Evolutionary conservation across 805 yeast genomes (phyloP).

Genomic region (Wickerhamomyces hampshirensis): DNA sequence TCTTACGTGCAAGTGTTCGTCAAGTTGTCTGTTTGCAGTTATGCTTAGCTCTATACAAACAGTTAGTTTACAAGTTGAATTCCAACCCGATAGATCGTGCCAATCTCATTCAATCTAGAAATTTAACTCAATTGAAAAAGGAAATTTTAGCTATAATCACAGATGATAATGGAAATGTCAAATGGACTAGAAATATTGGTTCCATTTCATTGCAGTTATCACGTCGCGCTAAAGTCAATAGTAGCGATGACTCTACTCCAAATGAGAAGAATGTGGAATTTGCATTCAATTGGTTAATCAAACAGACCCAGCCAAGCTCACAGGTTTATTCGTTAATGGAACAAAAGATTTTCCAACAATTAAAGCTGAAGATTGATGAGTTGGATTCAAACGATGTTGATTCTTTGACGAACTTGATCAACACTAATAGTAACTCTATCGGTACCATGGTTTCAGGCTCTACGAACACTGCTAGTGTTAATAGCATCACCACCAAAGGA

Average conservation of each 20-base stretch:
- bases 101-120: slow-evolving; percentile 31
- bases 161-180: slow-evolving; percentile 80
- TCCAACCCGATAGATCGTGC: slow-evolving; percentile 21
- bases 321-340: slow-evolving; percentile 76
- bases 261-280: slow-evolving; percentile 36
- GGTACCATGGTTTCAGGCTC: slow-evolving; percentile 11
- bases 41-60: slow-evolving; percentile 69
- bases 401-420: slow-evolving; percentile 6
- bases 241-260: slow-evolving; percentile 26
- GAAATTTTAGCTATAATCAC: slow-evolving; percentile 76
- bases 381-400: slow-evolving; percentile 10
- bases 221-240: slow-evolving; percentile 31
- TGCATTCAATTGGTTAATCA: slow-evolving; percentile 73
- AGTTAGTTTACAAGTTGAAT: slow-evolving; percentile 39
- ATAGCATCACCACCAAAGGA: slow-evolving; percentile 12
- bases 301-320: slow-evolving; percentile 81
- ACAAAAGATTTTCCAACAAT: slow-evolving; percentile 51
- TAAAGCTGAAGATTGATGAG: slow-evolving; percentile 34
- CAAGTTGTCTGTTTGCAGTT: slow-evolving; percentile 78
- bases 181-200: slow-evolving; percentile 83
- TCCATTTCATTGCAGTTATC: slow-evolving; percentile 66
- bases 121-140: slow-evolving; percentile 47
- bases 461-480: slow-evolving; percentile 8
- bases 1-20: slow-evolving; percentile 79
- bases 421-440: slow-evolving; percentile 9